phyloP scores from a whole-genome alignment of 148 eudicot genomes.

The Oxyria digyna region DNA sequence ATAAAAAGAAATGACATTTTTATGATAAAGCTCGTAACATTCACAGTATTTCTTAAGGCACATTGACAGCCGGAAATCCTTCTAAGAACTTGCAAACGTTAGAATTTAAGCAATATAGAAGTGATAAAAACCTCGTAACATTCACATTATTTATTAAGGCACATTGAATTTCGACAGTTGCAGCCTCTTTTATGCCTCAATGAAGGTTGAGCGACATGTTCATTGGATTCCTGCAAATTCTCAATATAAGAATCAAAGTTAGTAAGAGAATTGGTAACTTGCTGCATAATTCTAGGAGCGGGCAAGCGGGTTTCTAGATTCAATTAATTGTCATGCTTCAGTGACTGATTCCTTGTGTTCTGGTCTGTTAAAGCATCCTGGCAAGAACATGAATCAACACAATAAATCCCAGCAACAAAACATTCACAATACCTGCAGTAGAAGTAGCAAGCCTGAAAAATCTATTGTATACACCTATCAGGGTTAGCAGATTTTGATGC shows the following conservation, averaged over 20 bases:
- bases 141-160: conserved; percentile 87
- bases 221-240: conserved; percentile 33
- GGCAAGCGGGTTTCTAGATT: conserved; percentile 79
- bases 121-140: conserved; percentile 72
- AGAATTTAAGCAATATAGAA: neutral
- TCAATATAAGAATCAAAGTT: neutral
- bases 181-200: conserved; percentile 87
- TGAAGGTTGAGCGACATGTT: conserved; percentile 42
- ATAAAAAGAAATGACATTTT: too few species aligned
- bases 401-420: conserved; percentile 86
- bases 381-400: conserved; percentile 66
- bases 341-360: conserved; percentile 57
- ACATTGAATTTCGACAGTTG: conserved; percentile 87
- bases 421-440: conserved; percentile 86
- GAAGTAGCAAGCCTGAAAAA: neutral
- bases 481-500: conserved; percentile 19
- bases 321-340: conserved; percentile 59
- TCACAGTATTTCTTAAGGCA: too few species aligned
- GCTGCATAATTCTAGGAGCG: conserved; percentile 65
- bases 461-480: conserved; percentile 32
- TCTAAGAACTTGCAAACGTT: neutral
- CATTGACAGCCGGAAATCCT: too few species aligned
- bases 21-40: too few species aligned
- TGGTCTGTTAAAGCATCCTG: conserved; percentile 72
- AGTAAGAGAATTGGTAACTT: conserved; percentile 15